Evolutionary conservation across 192 early-diverging fungal species (phyloP), one percentile per base, ranked within the genome.

Genomic region (Backusella liffmaniae): DNA sequence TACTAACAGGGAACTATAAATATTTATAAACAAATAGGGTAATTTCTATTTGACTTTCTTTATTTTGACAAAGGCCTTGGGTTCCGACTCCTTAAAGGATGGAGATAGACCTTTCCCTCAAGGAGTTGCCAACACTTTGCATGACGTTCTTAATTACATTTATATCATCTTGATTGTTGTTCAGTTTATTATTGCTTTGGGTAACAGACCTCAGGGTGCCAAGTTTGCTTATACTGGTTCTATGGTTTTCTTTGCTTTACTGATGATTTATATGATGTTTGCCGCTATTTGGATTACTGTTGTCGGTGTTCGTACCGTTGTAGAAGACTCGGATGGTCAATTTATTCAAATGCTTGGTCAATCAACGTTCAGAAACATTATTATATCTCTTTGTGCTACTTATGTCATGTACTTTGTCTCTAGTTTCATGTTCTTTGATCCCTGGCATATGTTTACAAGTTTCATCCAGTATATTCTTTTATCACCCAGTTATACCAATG

Each of bases 241-340:
- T 26, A 94, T 96, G 76, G 80, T 91, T 4, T 85, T 97, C 70
- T 99, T 98, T 84, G 94, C 93, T 4, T 70, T 94, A 51, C 85
- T 98, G 72, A 97, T 97, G 95, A 76, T 88, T 10, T 88, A 94
- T 76, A 93, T 98, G 91, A 81, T 95, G 7, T 95, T 94, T 80
- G 89, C 92, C 34, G 88, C 93, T 39, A 83, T 90, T 10, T 96
- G 85, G 79, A 72, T 87, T 67, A 88, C 94, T 4, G 90, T 91
- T 36, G 76, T 84, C 36, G 85, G 88, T 39, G 87, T 96, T 8
- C 83, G 80, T 21, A 76, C 86, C 29, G 92, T 93, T 51, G 72
- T 91, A 0, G 35, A 53, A 23, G 71, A 73, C 35, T 79, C 86
- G 13, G 80, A 85, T 39, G 86, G 94, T 34, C 74, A 87, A 6